A percentile compares a stretch with the other conserved stretches of the same genome.
These are phyloP conservation scores for Cenchrus fungigraminus DNA, from an alignment of 176 grass and related monocot species.

Conservation along the genomic window DNA sequence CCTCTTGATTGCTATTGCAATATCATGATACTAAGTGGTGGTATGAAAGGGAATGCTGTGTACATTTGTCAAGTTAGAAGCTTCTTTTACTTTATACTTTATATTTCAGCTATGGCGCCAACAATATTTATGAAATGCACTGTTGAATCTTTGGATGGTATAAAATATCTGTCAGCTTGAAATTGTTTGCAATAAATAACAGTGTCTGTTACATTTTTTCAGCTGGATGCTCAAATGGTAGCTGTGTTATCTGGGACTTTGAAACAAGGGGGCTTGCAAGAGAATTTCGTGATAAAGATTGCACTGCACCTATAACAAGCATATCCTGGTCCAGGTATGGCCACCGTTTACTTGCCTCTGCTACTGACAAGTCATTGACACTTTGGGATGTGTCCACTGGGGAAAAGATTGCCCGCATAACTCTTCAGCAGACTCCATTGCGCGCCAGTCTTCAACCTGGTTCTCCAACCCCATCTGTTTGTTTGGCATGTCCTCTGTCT, in stretches of 20 bases:
- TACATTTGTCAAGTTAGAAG: conserved; percentile 1
- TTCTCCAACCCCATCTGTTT: conserved; percentile 63
- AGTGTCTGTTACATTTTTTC: conserved; percentile 40
- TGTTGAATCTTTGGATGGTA: neutral
- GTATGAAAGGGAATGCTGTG: conserved; percentile 9
- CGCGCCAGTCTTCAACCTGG: conserved; percentile 83
- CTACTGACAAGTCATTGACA: conserved; percentile 91
- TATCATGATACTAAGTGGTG: conserved; percentile 5
- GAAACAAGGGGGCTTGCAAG: conserved; percentile 96
- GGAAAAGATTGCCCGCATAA: conserved; percentile 80
- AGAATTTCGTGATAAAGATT: conserved; percentile 86
- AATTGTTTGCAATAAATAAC: conserved; percentile 12
- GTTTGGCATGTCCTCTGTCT: conserved; percentile 93
- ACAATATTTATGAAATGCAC: conserved; percentile 22
- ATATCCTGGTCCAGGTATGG: conserved; percentile 92
- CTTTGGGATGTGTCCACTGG: conserved; percentile 87
- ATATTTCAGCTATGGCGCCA: neutral
- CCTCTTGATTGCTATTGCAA: conserved; percentile 12
- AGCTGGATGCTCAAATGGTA: conserved; percentile 96
- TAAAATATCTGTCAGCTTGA: conserved; percentile 4
- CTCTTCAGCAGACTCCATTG: conserved; percentile 93
- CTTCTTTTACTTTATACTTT: conserved; percentile 21
- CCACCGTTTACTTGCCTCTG: conserved; percentile 93
- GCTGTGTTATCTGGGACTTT: conserved; percentile 97
- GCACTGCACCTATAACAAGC: conserved; percentile 91